Percentiles rank a stretch among this genome's conserved stretches.
phyloP scores from a whole-genome alignment of 768 basidiomycete species.

The Trametes cingulata region DNA sequence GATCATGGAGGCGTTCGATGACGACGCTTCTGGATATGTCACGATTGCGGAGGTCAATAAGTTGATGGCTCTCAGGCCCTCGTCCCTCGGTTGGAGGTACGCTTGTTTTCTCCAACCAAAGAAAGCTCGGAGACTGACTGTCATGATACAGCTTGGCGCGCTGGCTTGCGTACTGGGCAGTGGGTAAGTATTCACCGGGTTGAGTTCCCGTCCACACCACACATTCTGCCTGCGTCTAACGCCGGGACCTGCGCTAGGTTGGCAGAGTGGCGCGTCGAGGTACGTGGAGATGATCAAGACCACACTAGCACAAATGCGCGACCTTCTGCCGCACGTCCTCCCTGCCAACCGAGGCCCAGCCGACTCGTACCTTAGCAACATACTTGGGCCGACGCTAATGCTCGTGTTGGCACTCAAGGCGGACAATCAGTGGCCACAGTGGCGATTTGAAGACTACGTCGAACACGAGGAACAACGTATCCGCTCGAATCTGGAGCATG shows the following conservation, averaged over 20 bases:
- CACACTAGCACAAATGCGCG: background rate
- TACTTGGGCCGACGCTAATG: background rate
- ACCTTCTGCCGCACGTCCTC: background rate
- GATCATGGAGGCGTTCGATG: constrained; percentile 40
- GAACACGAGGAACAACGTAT: constrained; percentile 31
- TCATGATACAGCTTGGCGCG: constrained; percentile 24
- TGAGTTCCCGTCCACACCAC: too few species aligned
- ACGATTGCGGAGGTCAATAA: constrained; percentile 35
- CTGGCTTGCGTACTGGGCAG: constrained; percentile 38
- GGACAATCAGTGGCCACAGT: background rate
- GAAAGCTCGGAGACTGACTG: too few species aligned
- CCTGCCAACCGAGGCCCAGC: background rate
- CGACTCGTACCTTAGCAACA: background rate
- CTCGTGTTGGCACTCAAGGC: background rate
- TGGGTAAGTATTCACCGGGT: constrained; percentile 33
- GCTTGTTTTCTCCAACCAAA: background rate
- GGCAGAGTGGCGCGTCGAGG: constrained; percentile 15
- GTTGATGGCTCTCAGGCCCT: constrained; percentile 31
- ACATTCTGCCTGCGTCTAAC: too few species aligned
- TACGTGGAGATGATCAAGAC: constrained; percentile 11
- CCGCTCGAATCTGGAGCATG: constrained; percentile 23
- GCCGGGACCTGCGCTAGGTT: too few species aligned
- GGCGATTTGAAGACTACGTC: constrained; percentile 25
- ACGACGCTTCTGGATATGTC: constrained; percentile 40
- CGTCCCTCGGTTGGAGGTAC: constrained; percentile 32